Evolutionary conservation across 148 eudicot species (phyloP), one percentile per base, ranked within the genome.

Genomic region (Euryodendron excelsum): DNA sequence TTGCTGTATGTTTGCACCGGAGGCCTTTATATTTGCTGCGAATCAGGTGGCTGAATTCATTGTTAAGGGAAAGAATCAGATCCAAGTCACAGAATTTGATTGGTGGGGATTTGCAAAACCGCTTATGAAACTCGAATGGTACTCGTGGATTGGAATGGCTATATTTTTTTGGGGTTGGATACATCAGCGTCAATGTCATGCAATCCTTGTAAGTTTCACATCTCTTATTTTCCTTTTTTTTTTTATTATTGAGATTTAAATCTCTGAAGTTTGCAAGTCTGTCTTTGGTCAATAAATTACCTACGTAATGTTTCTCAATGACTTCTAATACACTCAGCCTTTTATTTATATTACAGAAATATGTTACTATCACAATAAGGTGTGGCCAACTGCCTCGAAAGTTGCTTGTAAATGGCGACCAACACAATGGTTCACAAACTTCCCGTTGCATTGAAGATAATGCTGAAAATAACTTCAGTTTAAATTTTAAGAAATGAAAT

Each of bases 111-210:
- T 82, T 78, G 58, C 90, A 25, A 30, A 69, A 80, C 97, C 94
- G 80, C 90, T 96, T 58, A 41, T 81, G 63, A 85, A 76, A 77
- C 90, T 92, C 58, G 85, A 88, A 70, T 96, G 93, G 98, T 72
- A 85, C 69, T 86, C 87, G 37, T 96, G 97, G 97, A 47, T 91
- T 63, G 99, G 99, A 74, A 92, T 88, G 23, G 79, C 77, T 78
- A 82, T 92, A 78, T 93, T 96, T 79, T 73, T 85, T 37, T 92
- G 90, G 93, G 99, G 98, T 65, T 96, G 98, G 87, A 48, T 88
- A 80, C 99, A 96, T 88, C 99, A 96, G 80, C 81, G 56, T 39
- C 87, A 80, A 39, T 93, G 99, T 82, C 99, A 96, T 83, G 82
- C 86, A 28, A 96, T 96, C 78, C 98, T 96, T 82, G 98, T 93